These are phyloP conservation scores for Funneliformis mosseae DNA, from an alignment of 192 early-diverging fungal genomes.

Conservation along the genomic window DNA sequence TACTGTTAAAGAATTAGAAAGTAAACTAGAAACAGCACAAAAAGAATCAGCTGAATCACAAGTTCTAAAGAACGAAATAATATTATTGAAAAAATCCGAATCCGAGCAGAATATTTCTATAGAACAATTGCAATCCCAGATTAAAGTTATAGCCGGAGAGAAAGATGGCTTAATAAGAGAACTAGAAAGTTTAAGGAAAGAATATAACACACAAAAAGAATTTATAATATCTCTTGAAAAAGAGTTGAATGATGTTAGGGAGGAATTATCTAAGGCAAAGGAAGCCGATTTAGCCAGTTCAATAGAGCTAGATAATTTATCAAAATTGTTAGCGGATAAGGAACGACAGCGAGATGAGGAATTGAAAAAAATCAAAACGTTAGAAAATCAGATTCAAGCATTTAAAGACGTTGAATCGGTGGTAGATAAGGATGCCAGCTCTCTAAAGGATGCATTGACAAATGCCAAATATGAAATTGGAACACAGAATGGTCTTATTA, in stretches of 20 bases:
- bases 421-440: background rate
- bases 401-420: background rate
- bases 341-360: slow-evolving; percentile 5
- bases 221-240: background rate
- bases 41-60: slow-evolving; percentile 12
- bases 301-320: background rate
- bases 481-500: background rate
- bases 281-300: background rate
- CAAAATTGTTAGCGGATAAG: background rate
- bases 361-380: background rate
- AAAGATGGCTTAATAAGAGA: background rate
- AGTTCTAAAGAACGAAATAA: background rate
- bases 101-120: background rate
- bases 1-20: slow-evolving; percentile 19
- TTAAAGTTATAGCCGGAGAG: background rate
- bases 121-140: slow-evolving; percentile 9
- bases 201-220: background rate
- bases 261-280: background rate
- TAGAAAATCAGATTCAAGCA: slow-evolving; percentile 3
- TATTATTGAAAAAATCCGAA: background rate
- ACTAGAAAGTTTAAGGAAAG: background rate
- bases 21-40: background rate
- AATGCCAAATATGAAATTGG: slow-evolving; percentile 6
- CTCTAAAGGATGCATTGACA: background rate
- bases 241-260: background rate